These are phyloP conservation scores for Botrytis aclada DNA, from an alignment of 2,329 filamentous ascomycete species.

Conservation along the genomic window DNA sequence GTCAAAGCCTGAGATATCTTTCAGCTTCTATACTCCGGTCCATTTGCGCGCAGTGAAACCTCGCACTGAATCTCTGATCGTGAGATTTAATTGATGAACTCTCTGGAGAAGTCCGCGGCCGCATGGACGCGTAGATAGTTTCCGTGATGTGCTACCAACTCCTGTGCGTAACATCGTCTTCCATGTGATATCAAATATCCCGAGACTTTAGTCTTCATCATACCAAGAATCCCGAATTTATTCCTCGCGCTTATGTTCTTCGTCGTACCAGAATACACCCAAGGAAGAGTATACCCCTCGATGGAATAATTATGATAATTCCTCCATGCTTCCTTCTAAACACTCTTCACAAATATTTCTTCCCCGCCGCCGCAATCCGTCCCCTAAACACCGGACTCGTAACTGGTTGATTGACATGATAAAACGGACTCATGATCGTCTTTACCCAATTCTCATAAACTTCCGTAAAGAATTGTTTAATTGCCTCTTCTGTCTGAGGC, in stretches of 20 bases:
- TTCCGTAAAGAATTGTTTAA: constrained; percentile 90
- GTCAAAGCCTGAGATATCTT: not conserved
- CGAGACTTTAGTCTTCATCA: not conserved
- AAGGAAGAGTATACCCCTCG: not conserved
- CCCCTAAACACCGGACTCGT: constrained; percentile 81
- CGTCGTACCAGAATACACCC: not conserved
- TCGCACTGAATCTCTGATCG: not conserved
- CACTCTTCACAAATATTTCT: constrained; percentile 76
- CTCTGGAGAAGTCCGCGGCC: not conserved
- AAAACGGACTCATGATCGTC: constrained; percentile 96
- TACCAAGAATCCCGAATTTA: not conserved
- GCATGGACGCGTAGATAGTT: not conserved
- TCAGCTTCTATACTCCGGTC: not conserved
- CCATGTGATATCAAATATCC: not conserved
- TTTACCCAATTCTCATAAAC: constrained; percentile 98
- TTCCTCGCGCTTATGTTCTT: not conserved
- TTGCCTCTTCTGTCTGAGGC: constrained; percentile 90
- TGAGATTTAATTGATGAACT: not conserved
- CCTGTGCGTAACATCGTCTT: not conserved
- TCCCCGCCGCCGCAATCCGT: constrained; percentile 80
- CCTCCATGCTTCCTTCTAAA: not conserved
- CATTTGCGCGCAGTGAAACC: not conserved
- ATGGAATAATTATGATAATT: not conserved
- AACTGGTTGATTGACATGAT: constrained; percentile 79
- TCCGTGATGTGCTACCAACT: not conserved